Percentiles rank a stretch among this genome's conserved stretches.
Evolutionary conservation across 768 basidiomycete species (phyloP).

Genomic region (Russula griseocarnosa): DNA sequence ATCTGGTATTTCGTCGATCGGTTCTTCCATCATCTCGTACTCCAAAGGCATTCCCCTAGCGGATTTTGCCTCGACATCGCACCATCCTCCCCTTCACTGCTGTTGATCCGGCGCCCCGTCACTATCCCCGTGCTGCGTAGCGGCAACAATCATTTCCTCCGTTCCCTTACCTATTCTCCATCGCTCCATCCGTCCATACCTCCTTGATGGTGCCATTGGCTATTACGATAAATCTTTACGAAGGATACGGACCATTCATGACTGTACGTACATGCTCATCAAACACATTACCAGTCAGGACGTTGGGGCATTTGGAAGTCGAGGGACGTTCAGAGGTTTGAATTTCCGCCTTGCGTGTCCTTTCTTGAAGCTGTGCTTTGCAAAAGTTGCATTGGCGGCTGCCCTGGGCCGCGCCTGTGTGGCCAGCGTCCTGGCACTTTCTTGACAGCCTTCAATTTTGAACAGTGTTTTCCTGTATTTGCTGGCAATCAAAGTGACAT

Average conservation of each 20-base stretch:
- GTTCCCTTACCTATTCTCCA: conserved; percentile 19
- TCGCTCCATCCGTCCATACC: conserved; percentile 7
- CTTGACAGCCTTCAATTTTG: conserved; percentile 18
- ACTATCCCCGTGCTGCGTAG: conserved; percentile 18
- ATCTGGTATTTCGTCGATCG: conserved; percentile 34
- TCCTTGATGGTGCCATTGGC: conserved; percentile 21
- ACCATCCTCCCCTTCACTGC: conserved; percentile 20
- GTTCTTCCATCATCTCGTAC: conserved; percentile 28
- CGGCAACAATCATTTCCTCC: conserved; percentile 23
- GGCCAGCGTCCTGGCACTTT: conserved; percentile 11
- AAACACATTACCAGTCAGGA: conserved; percentile 21
- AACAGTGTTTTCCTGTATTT: conserved; percentile 21
- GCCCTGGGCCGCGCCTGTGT: background rate
- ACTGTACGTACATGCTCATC: conserved; percentile 27
- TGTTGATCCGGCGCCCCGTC: conserved; percentile 26
- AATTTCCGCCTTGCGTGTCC: conserved; percentile 5
- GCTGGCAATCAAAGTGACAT: conserved; percentile 17
- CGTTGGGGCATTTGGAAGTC: conserved; percentile 4
- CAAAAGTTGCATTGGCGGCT: conserved; percentile 4
- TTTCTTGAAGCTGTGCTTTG: conserved; percentile 11
- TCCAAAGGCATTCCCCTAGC: conserved; percentile 27
- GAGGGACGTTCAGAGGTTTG: conserved; percentile 13
- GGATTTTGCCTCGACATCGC: conserved; percentile 22
- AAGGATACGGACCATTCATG: conserved; percentile 29
- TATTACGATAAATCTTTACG: conserved; percentile 25